These are phyloP conservation scores for Xylariaceae sp. DNA, from an alignment of 2,329 filamentous ascomycete genomes.

Conservation along the genomic window DNA sequence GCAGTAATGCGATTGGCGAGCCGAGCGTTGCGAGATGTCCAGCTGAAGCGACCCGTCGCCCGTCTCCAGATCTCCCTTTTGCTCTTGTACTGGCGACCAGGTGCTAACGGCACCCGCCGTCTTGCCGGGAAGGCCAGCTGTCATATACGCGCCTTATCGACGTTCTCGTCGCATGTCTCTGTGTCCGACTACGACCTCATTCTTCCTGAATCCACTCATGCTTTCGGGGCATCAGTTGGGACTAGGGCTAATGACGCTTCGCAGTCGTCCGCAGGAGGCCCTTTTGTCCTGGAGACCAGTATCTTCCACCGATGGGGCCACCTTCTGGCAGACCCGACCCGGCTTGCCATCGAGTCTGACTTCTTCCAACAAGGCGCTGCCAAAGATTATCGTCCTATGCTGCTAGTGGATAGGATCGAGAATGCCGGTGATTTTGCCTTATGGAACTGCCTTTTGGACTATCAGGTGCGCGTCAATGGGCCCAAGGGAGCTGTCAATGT, in stretches of 20 bases:
- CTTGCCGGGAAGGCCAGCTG: not conserved
- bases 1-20: slow-evolving; percentile 33
- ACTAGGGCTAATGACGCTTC: not conserved
- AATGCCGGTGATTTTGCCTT: slow-evolving; percentile 28
- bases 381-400: slow-evolving; percentile 17
- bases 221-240: not conserved
- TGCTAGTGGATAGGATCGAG: slow-evolving; percentile 28
- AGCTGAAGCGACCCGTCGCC: slow-evolving; percentile 23
- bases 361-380: slow-evolving; percentile 27
- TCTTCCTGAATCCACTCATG: slow-evolving; percentile 13
- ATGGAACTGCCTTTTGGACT: slow-evolving; percentile 30
- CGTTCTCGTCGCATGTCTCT: slow-evolving; percentile 7
- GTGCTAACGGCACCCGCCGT: not conserved
- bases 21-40: slow-evolving; percentile 30
- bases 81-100: slow-evolving; percentile 11
- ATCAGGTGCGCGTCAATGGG: slow-evolving; percentile 30
- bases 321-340: slow-evolving; percentile 23
- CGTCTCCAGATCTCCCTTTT: slow-evolving; percentile 14
- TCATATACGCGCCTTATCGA: slow-evolving; percentile 16
- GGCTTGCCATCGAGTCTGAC: slow-evolving; percentile 30
- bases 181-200: slow-evolving; percentile 17
- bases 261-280: slow-evolving; percentile 8
- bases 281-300: slow-evolving; percentile 21
- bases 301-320: slow-evolving; percentile 27
- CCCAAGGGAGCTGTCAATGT: slow-evolving; percentile 25